Conservation (phyloP, 2,329 filamentous ascomycete genomes). For the Capronia americana region DNA sequence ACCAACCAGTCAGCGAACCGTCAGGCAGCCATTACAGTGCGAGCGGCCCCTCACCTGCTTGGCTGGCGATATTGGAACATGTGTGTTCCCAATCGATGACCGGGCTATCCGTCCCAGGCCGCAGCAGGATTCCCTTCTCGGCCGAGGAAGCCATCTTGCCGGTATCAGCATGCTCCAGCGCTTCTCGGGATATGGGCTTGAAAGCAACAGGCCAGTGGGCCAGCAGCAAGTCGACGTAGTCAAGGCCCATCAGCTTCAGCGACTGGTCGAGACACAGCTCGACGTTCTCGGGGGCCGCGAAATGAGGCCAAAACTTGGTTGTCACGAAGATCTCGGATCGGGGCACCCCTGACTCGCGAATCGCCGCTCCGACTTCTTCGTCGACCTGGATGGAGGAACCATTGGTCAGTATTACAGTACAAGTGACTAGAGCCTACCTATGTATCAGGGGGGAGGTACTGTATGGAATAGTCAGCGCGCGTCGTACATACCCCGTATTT, state of each 20-base stretch:
- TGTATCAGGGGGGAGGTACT: not conserved
- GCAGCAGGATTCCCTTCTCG: conserved; percentile 19
- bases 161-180: conserved; percentile 21
- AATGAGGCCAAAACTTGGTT: conserved; percentile 62
- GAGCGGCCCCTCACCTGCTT: conserved; percentile 9
- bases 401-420: not conserved
- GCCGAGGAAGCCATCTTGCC: conserved; percentile 10
- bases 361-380: conserved; percentile 58
- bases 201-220: conserved; percentile 58
- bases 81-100: conserved; percentile 28
- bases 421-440: too few species aligned
- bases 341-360: conserved; percentile 60
- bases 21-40: too few species aligned
- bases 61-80: conserved; percentile 25
- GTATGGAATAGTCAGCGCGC: not conserved
- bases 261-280: conserved; percentile 63
- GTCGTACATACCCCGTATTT: conserved; percentile 50
- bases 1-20: conserved; percentile 1
- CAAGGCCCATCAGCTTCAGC: conserved; percentile 69
- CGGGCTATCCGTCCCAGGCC: conserved; percentile 1
- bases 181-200: conserved; percentile 23
- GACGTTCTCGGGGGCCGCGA: conserved; percentile 54
- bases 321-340: conserved; percentile 59
- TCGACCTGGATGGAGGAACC: conserved; percentile 50
- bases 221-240: conserved; percentile 75